Base-by-base conservation (phyloP, 352 stramenopile genomes). In the Pythium graminicola region DNA sequence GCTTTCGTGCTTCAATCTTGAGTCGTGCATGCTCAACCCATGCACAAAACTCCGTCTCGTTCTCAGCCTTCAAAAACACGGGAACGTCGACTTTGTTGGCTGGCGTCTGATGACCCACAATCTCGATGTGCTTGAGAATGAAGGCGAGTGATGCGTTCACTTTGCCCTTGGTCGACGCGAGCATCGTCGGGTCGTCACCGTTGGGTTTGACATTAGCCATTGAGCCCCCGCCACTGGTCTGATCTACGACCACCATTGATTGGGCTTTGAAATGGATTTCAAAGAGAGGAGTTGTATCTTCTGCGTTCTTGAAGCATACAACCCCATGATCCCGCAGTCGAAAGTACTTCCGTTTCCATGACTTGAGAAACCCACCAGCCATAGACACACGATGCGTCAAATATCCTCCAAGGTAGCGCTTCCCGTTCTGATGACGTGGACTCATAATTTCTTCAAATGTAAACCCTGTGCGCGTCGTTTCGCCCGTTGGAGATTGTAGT, bases 271-370 rank as follows among this genome's bases (percentile, higher is more conserved):
- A 91, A 11, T 65, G 55, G 43, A 89, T 66, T 49, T 87, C 68
- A 52, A 89, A 86, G 17, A 88, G 56, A 35, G 73, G 72, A 32
- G 54, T 56, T 0, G 73, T 49, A 9, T 69, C 62, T 5, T 87
- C 73, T 10, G 70, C 44, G 16, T 69, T 50, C 55, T 74, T 74
- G 63, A 77, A 89, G 50, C 81, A 86, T 40, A 89, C 47, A 13
- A 89, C 20, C 45, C 76, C 73, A 45, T 86, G 72, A 35, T 88
- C 76, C 13, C 72, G 62, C 35, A 89, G 60, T 2, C 81, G 67
- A 58, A 89, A 91, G 50, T 82, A 91, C 36, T 76, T 82, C 33
- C 66, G 69, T 62, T 84, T 81, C 70, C 79, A 88, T 24, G 62
- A 66, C 50, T 85, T 86, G 27, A 88, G 66, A 27, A 89, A 73